phyloP scores from a whole-genome alignment of 495 filamentous ascomycete species.

The Aspergillus ellipticus region DNA sequence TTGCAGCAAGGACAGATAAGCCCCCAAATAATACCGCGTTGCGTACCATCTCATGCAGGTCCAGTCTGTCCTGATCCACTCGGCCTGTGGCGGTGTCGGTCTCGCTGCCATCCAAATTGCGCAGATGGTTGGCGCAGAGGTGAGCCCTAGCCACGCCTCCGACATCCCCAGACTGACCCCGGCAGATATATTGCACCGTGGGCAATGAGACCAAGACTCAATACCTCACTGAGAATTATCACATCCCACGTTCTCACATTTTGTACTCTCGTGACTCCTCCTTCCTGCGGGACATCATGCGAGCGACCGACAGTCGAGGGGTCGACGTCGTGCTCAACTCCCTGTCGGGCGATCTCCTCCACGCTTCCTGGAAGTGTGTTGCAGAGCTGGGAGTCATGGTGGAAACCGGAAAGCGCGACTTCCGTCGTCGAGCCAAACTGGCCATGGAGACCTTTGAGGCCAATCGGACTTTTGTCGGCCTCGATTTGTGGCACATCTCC shows the following conservation, averaged over 20 bases:
- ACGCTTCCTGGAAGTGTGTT: constrained; percentile 50
- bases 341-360: constrained; percentile 44
- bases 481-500: constrained; percentile 16
- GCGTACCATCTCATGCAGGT: too few species aligned
- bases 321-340: constrained; percentile 53
- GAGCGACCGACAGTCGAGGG: constrained; percentile 43
- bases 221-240: constrained; percentile 30
- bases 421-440: constrained; percentile 20
- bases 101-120: constrained; percentile 21
- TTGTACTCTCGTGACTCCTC: constrained; percentile 47
- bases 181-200: constrained; percentile 44
- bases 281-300: constrained; percentile 42
- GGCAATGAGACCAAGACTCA: constrained; percentile 37
- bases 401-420: constrained; percentile 39
- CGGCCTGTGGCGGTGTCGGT: constrained; percentile 25
- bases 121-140: constrained; percentile 16
- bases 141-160: neutral
- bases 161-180: neutral
- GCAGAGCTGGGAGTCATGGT: constrained; percentile 50
- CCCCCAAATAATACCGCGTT: neutral
- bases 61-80: constrained; percentile 25
- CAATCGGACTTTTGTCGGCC: constrained; percentile 29
- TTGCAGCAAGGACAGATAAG: constrained; percentile 11
- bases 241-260: constrained; percentile 41
- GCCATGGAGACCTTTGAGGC: constrained; percentile 33